A percentile compares a stretch with the other conserved stretches of the same genome.
Conservation (phyloP, 257 asterid genomes). For the Ballota nigra region DNA sequence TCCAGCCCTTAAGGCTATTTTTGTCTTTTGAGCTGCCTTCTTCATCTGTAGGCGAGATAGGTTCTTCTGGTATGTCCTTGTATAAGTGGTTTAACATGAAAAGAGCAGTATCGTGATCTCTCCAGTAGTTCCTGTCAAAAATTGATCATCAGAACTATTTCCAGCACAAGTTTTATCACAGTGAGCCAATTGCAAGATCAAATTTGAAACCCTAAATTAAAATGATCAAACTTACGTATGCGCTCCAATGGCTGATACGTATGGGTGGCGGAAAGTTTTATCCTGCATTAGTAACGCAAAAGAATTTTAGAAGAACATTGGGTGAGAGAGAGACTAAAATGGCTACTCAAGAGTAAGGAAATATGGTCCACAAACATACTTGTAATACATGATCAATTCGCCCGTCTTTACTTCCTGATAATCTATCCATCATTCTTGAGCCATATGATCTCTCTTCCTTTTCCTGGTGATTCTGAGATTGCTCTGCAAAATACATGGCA, state of each 20-base stretch:
- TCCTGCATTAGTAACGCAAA: slow-evolving; percentile 54
- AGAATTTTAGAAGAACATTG: slow-evolving; percentile 4
- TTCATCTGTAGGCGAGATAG: slow-evolving; percentile 27
- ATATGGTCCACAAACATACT: slow-evolving; percentile 41
- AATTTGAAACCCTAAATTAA: background rate
- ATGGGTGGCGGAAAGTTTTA: slow-evolving; percentile 93
- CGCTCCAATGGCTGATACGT: slow-evolving; percentile 82
- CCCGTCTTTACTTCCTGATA: slow-evolving; percentile 72
- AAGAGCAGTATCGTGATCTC: slow-evolving; percentile 88
- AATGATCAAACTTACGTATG: slow-evolving; percentile 70
- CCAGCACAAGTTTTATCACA: background rate
- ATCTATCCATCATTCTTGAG: slow-evolving; percentile 73
- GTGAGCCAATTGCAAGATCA: background rate
- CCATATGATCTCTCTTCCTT: slow-evolving; percentile 86
- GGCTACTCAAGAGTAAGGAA: slow-evolving; percentile 1
- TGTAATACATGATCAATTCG: slow-evolving; percentile 88
- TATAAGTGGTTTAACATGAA: slow-evolving; percentile 88
- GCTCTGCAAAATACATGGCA: slow-evolving; percentile 46
- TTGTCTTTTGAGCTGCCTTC: slow-evolving; percentile 45
- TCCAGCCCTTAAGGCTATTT: slow-evolving; percentile 38
- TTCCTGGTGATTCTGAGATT: slow-evolving; percentile 43
- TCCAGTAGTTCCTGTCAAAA: slow-evolving; percentile 83
- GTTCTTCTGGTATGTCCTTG: slow-evolving; percentile 64
- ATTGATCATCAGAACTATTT: background rate
- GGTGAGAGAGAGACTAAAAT: background rate